Conservation (phyloP, 2,329 filamentous ascomycete species). For the Fusarium buxicola region DNA sequence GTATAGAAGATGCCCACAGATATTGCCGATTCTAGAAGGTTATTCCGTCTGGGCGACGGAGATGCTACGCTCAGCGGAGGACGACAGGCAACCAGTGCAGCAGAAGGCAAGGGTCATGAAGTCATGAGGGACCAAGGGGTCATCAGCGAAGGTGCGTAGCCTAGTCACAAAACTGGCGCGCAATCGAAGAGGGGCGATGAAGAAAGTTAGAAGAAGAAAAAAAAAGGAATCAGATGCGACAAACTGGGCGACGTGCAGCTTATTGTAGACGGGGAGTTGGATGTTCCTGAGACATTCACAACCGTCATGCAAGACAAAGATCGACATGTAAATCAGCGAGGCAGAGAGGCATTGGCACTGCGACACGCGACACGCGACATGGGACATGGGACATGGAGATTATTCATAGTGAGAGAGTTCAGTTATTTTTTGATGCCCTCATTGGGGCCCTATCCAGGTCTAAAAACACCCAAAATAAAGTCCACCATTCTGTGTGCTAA, state of each 20-base stretch:
- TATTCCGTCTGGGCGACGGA: conserved; percentile 22
- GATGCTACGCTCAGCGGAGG: conserved; percentile 24
- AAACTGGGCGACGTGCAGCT: conserved; percentile 6
- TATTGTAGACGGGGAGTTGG: not conserved
- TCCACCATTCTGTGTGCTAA: conserved; percentile 19
- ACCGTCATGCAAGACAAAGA: not conserved
- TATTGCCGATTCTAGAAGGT: conserved; percentile 24
- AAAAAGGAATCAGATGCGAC: not conserved
- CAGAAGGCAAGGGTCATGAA: conserved; percentile 4
- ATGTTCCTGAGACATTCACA: conserved; percentile 2
- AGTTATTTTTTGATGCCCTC: conserved; percentile 11
- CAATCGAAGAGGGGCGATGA: not conserved
- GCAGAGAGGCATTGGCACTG: no score
- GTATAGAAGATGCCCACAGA: conserved; percentile 7
- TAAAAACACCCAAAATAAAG: conserved; percentile 30
- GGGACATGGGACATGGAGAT: not conserved
- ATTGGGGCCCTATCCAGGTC: conserved; percentile 25
- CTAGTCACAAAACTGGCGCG: not conserved
- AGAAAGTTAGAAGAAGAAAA: not conserved
- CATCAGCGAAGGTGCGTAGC: not conserved
- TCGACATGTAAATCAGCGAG: not conserved
- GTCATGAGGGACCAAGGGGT: conserved; percentile 2
- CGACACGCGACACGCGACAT: not conserved
- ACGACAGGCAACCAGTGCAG: conserved; percentile 12
- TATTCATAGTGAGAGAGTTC: conserved; percentile 2